These are phyloP conservation scores for Metschnikowia picachoensis DNA, from an alignment of 805 yeast genomes.

Conservation along the genomic window DNA sequence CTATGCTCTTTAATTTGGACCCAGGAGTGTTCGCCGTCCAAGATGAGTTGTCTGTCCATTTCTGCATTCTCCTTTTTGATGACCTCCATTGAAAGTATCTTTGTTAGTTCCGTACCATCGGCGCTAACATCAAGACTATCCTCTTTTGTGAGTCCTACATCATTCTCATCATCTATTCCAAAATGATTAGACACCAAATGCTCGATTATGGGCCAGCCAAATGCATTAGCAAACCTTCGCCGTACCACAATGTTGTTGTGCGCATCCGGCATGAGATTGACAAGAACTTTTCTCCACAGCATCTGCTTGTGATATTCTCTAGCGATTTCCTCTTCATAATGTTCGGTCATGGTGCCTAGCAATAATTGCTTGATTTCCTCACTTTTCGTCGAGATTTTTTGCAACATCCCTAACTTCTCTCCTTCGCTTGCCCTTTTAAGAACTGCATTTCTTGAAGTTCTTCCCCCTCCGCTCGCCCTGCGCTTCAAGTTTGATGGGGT, in stretches of 20 bases:
- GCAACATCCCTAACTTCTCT: constrained; percentile 14
- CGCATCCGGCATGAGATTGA: constrained; percentile 84
- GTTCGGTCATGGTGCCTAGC: constrained; percentile 30
- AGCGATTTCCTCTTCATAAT: constrained; percentile 76
- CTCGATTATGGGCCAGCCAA: constrained; percentile 91
- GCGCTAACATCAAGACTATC: constrained; percentile 13
- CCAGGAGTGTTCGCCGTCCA: constrained; percentile 44
- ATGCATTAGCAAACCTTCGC: constrained; percentile 84
- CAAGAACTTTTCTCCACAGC: constrained; percentile 90
- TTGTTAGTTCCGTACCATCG: constrained; percentile 16
- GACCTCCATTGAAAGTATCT: constrained; percentile 31
- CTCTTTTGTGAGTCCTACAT: constrained; percentile 2
- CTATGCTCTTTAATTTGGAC: constrained; percentile 41
- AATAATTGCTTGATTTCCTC: constrained; percentile 17
- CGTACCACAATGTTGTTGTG: constrained; percentile 91
- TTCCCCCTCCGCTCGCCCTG: not conserved
- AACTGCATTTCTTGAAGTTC: no score
- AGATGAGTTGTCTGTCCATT: constrained; percentile 26
- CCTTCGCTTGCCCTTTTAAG: not conserved
- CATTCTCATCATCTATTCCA: constrained; percentile 16
- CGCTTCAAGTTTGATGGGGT: not conserved
- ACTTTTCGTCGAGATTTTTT: constrained; percentile 14
- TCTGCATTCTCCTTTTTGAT: constrained; percentile 34
- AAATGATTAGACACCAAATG: constrained; percentile 75
- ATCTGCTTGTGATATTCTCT: constrained; percentile 79